Percentiles rank a stretch among this genome's conserved stretches.
Conservation (phyloP, 2,329 filamentous ascomycete genomes). For the Ramularia endophylla region DNA sequence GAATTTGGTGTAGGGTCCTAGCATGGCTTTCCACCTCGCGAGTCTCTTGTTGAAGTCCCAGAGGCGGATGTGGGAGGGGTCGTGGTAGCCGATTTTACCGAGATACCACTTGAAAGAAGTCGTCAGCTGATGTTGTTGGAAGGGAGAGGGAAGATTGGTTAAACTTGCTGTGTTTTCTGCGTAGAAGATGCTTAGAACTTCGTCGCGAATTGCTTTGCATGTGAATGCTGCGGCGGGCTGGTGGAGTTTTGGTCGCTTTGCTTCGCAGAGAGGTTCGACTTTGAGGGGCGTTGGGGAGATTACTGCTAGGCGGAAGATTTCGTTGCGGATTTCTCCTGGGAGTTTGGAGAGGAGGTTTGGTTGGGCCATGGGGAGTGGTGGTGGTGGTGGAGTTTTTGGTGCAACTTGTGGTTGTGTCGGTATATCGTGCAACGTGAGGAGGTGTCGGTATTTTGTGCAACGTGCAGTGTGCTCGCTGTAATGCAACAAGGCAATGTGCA, state of each 20-base stretch:
- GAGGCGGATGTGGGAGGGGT: slow-evolving; percentile 9
- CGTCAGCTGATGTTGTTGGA: no score
- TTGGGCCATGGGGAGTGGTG: neutral
- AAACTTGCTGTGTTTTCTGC: slow-evolving; percentile 16
- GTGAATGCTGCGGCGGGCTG: slow-evolving; percentile 15
- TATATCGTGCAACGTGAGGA: no score
- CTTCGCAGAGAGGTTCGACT: slow-evolving; percentile 15
- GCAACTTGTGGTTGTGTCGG: neutral
- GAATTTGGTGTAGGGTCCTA: slow-evolving; percentile 9
- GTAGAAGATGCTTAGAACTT: slow-evolving; percentile 19
- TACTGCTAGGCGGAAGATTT: slow-evolving; percentile 13
- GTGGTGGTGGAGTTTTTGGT: neutral
- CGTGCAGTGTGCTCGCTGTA: no score
- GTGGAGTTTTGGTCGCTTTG: slow-evolving; percentile 6
- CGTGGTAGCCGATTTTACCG: slow-evolving; percentile 17
- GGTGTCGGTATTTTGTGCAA: no score
- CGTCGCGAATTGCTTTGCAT: slow-evolving; percentile 12
- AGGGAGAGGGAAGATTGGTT: no score
- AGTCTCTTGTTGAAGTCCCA: slow-evolving; percentile 17
- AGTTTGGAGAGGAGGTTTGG: slow-evolving; percentile 2
- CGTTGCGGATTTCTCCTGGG: slow-evolving; percentile 15
- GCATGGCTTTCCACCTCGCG: slow-evolving; percentile 9
- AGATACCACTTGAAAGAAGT: no score
- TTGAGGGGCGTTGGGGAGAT: slow-evolving; percentile 3
- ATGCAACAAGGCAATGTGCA: no score